These are phyloP conservation scores for Amaranthus tricolor DNA, from an alignment of 179 eudicot species.

Conservation along the genomic window DNA sequence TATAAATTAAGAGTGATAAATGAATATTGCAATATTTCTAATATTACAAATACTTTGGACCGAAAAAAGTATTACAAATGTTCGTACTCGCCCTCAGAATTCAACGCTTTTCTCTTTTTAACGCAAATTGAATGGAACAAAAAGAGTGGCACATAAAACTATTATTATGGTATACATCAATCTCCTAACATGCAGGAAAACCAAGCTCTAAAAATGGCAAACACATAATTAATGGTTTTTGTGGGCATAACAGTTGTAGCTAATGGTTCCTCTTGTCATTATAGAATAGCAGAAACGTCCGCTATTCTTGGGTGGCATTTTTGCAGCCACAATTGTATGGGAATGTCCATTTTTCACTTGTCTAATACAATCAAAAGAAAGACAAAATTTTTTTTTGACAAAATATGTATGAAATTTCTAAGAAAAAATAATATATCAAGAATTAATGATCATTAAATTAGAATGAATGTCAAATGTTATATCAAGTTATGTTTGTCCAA, in stretches of 20 bases:
- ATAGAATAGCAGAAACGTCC: slow-evolving; percentile 24
- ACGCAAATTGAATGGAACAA: too few species aligned
- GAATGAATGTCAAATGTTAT: not conserved
- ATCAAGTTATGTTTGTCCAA: slow-evolving; percentile 4
- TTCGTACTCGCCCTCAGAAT: too few species aligned
- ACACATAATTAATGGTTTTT: slow-evolving; percentile 18
- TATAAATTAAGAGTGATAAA: too few species aligned
- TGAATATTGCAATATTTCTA: too few species aligned
- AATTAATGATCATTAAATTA: not conserved
- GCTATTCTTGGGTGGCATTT: slow-evolving; percentile 20
- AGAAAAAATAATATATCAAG: not conserved
- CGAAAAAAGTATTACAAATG: too few species aligned
- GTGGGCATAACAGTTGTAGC: slow-evolving; percentile 31
- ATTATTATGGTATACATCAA: not conserved
- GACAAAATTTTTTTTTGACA: not conserved
- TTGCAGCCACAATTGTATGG: slow-evolving; percentile 26
- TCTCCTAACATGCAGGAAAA: slow-evolving; percentile 29
- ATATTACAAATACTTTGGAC: too few species aligned
- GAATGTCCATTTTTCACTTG: slow-evolving; percentile 14
- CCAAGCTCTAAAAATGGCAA: slow-evolving; percentile 29
- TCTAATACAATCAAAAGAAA: slow-evolving; percentile 6
- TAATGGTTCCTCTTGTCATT: slow-evolving; percentile 16
- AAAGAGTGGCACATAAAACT: too few species aligned
- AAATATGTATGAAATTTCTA: not conserved
- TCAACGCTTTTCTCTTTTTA: too few species aligned